phyloP scores from a whole-genome alignment of 192 early-diverging fungal species.

The Coemansia javaensis region DNA sequence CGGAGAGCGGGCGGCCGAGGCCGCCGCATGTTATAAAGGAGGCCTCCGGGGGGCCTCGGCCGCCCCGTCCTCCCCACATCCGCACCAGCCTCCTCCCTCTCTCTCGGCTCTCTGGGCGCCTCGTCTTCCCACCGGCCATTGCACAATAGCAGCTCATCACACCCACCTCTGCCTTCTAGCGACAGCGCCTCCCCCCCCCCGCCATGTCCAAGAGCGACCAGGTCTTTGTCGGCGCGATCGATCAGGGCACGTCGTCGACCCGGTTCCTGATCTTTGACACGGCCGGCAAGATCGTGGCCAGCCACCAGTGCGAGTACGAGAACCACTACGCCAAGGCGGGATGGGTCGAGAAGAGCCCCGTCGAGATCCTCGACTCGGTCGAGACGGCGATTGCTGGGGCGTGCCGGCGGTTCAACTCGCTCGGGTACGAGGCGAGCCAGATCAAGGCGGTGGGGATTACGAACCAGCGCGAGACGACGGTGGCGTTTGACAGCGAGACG shows the following conservation, averaged over 20 bases:
- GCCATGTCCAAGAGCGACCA: slow-evolving; percentile 40
- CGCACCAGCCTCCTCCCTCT: no score
- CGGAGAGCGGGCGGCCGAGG: no score
- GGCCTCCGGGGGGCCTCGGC: no score
- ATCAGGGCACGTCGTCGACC: slow-evolving; percentile 90
- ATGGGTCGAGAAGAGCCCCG: slow-evolving; percentile 89
- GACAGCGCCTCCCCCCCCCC: not conserved
- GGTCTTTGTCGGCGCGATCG: slow-evolving; percentile 74
- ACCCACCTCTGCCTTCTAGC: not conserved
- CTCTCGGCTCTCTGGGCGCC: no score
- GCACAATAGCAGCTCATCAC: no score
- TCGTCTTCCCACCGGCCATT: no score
- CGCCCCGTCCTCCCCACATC: no score
- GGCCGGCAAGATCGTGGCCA: slow-evolving; percentile 62
- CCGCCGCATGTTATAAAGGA: no score
- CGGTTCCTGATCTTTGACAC: slow-evolving; percentile 89
- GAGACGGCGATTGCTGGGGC: slow-evolving; percentile 63
- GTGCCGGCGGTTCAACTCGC: slow-evolving; percentile 56
- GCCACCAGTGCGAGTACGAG: slow-evolving; percentile 75
- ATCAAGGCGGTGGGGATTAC: slow-evolving; percentile 82
- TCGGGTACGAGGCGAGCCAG: slow-evolving; percentile 54
- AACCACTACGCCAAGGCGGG: slow-evolving; percentile 73
- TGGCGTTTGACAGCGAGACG: slow-evolving; percentile 81
- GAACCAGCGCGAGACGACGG: slow-evolving; percentile 90
- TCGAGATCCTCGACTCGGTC: slow-evolving; percentile 66